A percentile compares a stretch with the other conserved stretches of the same genome.
Conservation (phyloP, 371 early-diverging fungal species). For the Circinella umbellata region DNA sequence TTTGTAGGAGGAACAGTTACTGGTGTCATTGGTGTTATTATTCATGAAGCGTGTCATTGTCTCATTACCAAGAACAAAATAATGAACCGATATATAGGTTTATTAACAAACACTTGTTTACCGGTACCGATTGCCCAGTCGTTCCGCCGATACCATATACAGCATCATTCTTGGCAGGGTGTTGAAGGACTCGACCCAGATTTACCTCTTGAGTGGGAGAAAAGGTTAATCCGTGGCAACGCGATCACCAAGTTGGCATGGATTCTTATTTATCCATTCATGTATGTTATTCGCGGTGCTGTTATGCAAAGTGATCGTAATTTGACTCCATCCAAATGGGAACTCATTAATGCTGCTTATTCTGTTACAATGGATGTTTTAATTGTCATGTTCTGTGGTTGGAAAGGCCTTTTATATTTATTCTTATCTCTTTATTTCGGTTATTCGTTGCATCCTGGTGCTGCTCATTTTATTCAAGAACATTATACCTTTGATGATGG, state of each 20-base stretch:
- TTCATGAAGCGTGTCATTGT: slow-evolving; percentile 94
- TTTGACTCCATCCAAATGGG: slow-evolving; percentile 75
- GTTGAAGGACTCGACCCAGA: slow-evolving; percentile 96
- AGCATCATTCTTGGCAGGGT: slow-evolving; percentile 97
- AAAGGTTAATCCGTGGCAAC: slow-evolving; percentile 78
- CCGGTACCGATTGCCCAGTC: slow-evolving; percentile 83
- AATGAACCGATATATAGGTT: slow-evolving; percentile 81
- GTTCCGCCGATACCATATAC: slow-evolving; percentile 94
- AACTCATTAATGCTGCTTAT: slow-evolving; percentile 78
- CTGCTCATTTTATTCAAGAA: slow-evolving; percentile 98
- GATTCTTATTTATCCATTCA: slow-evolving; percentile 86
- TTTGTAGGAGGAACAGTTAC: slow-evolving; percentile 86
- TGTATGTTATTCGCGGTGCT: slow-evolving; percentile 90
- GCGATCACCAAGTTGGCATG: slow-evolving; percentile 77
- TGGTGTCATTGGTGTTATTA: slow-evolving; percentile 75
- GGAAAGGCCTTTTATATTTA: slow-evolving; percentile 75
- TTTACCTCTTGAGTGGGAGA: slow-evolving; percentile 90
- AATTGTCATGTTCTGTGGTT: slow-evolving; percentile 68
- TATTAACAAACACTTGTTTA: slow-evolving; percentile 86
- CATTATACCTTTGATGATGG: slow-evolving; percentile 96
- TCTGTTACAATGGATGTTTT: slow-evolving; percentile 65
- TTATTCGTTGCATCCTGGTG: slow-evolving; percentile 93
- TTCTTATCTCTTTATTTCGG: slow-evolving; percentile 85
- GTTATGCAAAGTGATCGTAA: slow-evolving; percentile 71
- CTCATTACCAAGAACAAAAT: slow-evolving; percentile 72